Evolutionary conservation across 495 filamentous ascomycete genomes (phyloP), one percentile per base, ranked within the genome.

Genomic region (Neurospora sp.): DNA sequence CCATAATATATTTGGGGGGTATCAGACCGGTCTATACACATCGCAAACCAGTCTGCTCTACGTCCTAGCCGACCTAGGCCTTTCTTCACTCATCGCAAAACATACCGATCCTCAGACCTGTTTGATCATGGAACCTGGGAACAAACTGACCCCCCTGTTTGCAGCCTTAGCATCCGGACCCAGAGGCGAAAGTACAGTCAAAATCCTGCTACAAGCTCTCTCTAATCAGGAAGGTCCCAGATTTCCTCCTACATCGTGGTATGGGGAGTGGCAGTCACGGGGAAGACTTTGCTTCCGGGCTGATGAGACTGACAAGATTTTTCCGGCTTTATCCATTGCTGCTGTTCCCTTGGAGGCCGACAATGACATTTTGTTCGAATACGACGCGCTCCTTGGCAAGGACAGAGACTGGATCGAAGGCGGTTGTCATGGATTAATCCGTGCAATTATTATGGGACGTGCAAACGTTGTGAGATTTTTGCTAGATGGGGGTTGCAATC

Each of bases 21-120:
- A 35, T 31, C 39, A 44, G 11, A 72, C 72, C 20, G 81, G 80
- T 38, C 77, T 73, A 71, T 82, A 85, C 74, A 83, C 74, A 8
- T 23, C 60, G 4, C 72, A 74, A 62, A 79, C 80, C 60, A 87
- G 78, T 74, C 71, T 86, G 2, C 76, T 84, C 23, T 88, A 31
- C 31, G 31, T 31, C 2, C 31, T 31, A 31, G 31, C 31, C 31
- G 31, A 31, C 1, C 31, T 31, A 2, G 31, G 31, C 4, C 31
- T 31, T 31, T 2, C 31, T 31, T 2, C 31, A 3, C 31, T 31
- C 2, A 31, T 31, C 31, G 2, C 31, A 3, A 31, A 31, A 31
- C 2, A 31, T 3, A 31, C 31, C 31, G 2, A 3, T 3, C 31
- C 31, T 31, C 31, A 31, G 31, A 31, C 1, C 31, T 31, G 31